These are phyloP conservation scores for Nadsonia starkeyi-henricii DNA, from an alignment of 1,139 yeast species.

Conservation along the genomic window DNA sequence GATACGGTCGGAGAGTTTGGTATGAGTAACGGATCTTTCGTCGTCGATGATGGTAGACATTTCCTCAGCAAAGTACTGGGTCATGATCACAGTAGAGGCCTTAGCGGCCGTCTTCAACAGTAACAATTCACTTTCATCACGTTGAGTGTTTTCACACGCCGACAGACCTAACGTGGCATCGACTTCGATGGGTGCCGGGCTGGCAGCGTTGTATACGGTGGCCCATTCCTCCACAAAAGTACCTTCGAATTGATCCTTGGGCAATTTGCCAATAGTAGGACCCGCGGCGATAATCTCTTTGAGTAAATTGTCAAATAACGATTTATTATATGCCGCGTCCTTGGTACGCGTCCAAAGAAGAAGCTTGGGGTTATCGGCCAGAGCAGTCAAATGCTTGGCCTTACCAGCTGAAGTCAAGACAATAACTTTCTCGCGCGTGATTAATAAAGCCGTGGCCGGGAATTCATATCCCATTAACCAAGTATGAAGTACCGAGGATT, in stretches of 20 bases:
- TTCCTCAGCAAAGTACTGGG: constrained; percentile 66
- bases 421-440: constrained; percentile 46
- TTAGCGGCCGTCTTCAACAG: constrained; percentile 59
- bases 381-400: constrained; percentile 57
- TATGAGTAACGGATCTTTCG: constrained; percentile 62
- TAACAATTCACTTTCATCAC: constrained; percentile 60
- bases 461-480: constrained; percentile 95
- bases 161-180: constrained; percentile 49
- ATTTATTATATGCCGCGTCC: constrained; percentile 62
- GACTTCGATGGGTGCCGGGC: constrained; percentile 27
- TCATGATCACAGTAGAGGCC: constrained; percentile 67
- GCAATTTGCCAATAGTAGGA: constrained; percentile 45
- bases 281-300: constrained; percentile 34
- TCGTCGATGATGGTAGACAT: constrained; percentile 83
- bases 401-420: constrained; percentile 79
- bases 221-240: constrained; percentile 67
- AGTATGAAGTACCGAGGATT: constrained; percentile 74
- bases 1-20: constrained; percentile 58
- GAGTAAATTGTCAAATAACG: constrained; percentile 48
- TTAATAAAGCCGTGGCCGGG: constrained; percentile 69
- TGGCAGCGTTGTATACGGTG: constrained; percentile 22
- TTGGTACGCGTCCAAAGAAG: constrained; percentile 61
- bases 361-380: constrained; percentile 25
- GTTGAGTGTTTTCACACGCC: constrained; percentile 51
- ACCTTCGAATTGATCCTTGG: constrained; percentile 69